Evolutionary conservation across 164 flowering plant genomes (phyloP).

Genomic region (Vitis riparia): DNA sequence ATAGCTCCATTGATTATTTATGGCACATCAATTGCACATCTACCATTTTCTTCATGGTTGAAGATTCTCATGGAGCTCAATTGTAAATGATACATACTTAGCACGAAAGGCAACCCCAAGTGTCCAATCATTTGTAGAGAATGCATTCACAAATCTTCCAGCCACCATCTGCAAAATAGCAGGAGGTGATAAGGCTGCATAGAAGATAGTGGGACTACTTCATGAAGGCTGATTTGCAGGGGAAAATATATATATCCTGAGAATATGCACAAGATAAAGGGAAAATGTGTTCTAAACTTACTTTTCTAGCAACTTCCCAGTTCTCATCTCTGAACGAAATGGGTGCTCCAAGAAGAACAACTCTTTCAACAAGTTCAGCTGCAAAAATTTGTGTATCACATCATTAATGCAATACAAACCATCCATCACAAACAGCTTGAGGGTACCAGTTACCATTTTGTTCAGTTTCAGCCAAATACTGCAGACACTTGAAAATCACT

Average conservation of each 20-base stretch:
- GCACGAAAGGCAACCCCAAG: conserved; percentile 98
- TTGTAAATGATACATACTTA: conserved; percentile 40
- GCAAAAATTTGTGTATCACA: conserved; percentile 19
- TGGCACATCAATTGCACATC: too few relatives aligned
- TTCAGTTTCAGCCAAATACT: conserved; percentile 70
- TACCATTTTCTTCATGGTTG: too few relatives aligned
- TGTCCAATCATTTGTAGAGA: conserved; percentile 85
- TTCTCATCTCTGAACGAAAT: conserved; percentile 72
- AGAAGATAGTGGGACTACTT: neutral
- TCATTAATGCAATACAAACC: neutral
- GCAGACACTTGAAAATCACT: conserved; percentile 87
- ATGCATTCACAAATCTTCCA: conserved; percentile 92
- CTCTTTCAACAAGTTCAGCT: conserved; percentile 88
- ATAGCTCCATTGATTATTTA: too few relatives aligned
- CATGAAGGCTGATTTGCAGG: neutral
- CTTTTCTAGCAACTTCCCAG: conserved; percentile 89
- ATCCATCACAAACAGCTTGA: neutral
- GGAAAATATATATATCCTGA: neutral
- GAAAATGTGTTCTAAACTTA: conserved; percentile 16
- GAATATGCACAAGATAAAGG: neutral
- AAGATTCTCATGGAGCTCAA: neutral
- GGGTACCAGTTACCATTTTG: conserved; percentile 29
- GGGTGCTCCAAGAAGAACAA: conserved; percentile 97
- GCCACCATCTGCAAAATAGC: conserved; percentile 71
- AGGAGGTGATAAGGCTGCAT: neutral